Evolutionary conservation across 2,329 filamentous ascomycete species (phyloP), one percentile per base, ranked within the genome.

Genomic region (Scortechinia acanthostroma): DNA sequence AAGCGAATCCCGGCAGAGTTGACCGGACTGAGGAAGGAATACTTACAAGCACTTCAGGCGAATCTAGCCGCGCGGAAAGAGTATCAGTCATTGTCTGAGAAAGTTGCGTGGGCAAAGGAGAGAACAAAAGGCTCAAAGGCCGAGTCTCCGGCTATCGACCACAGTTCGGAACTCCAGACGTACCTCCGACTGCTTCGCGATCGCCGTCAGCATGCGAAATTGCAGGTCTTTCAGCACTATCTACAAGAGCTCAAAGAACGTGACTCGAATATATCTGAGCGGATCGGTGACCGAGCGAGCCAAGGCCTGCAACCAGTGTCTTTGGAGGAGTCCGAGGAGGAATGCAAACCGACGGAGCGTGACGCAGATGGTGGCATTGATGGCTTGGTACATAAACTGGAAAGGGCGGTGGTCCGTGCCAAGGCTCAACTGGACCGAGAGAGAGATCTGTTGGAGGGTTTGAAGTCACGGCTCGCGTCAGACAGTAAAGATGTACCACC

Each of bases 111-210:
- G 10, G 20, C 14, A 19, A 40, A 13, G 10, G 13, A 19, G 35
- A 30, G 25, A 30, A 30, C 10, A 30, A n/a, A 10, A 10, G 25
- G 25, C 10, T n/a, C n/a, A n/a, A n/a, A n/a, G n/a, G 25, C 25
- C 10, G 25, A 30, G 25, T 10, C 25, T 10, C 35, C 48, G 45
- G 21, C 47, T 6, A 47, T 48, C 10, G 53, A 55, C 23, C 49
- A 54, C 45, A 54, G 51, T 33, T 45, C 51, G 14, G 58, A 59
- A 28, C 47, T 66, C 28, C 54, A 58, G 43, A 54, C 60, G 30
- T 73, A 74, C 50, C 57, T 72, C 14, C 48, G 56, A 17, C 58
- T 74, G 16, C 59, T 73, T 19, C 68, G 62, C 30, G 66, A 71
- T 47, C 66, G 68, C 25, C 62, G 63, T 15, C 63, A 61, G n/a